phyloP scores from a whole-genome alignment of 495 filamentous ascomycete species.

The Glutinoglossum americanum region DNA sequence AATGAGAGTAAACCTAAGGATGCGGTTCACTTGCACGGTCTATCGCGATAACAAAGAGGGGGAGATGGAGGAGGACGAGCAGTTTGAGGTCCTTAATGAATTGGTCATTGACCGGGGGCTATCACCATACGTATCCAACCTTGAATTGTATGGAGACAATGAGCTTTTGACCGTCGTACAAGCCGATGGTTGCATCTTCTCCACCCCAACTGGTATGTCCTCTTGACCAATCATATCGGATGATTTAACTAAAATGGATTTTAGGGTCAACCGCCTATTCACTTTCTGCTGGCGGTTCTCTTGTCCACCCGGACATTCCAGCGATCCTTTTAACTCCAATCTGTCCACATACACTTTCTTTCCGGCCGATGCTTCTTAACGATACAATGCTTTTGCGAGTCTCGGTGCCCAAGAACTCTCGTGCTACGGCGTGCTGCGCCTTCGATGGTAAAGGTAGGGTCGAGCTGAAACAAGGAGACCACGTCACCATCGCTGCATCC shows the following conservation, averaged over 20 bases:
- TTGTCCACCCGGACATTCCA: slow-evolving; percentile 92
- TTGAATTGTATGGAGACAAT: slow-evolving; percentile 86
- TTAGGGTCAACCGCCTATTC: slow-evolving; percentile 81
- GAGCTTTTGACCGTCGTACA: slow-evolving; percentile 84
- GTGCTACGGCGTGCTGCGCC: slow-evolving; percentile 81
- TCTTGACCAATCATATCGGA: not conserved
- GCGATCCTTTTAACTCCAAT: slow-evolving; percentile 95
- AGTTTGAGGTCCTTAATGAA: slow-evolving; percentile 92
- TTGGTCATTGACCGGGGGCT: slow-evolving; percentile 93
- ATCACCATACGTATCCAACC: slow-evolving; percentile 86
- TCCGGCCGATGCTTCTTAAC: slow-evolving; percentile 96
- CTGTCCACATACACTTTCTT: slow-evolving; percentile 88
- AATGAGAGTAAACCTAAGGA: slow-evolving; percentile 85
- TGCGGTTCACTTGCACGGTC: slow-evolving; percentile 94
- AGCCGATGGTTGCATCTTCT: slow-evolving; percentile 93
- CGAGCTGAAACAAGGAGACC: slow-evolving; percentile 77
- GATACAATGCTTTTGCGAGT: slow-evolving; percentile 81
- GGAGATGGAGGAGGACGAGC: slow-evolving; percentile 57
- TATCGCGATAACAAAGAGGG: slow-evolving; percentile 47
- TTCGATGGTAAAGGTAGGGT: slow-evolving; percentile 93
- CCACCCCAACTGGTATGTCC: slow-evolving; percentile 62
- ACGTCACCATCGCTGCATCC: slow-evolving; percentile 80
- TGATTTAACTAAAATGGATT: not conserved
- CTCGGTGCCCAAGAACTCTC: slow-evolving; percentile 59
- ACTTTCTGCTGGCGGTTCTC: slow-evolving; percentile 81